Conservation (phyloP, 805 yeast species). For the Phaffomyces thermotolerans region DNA sequence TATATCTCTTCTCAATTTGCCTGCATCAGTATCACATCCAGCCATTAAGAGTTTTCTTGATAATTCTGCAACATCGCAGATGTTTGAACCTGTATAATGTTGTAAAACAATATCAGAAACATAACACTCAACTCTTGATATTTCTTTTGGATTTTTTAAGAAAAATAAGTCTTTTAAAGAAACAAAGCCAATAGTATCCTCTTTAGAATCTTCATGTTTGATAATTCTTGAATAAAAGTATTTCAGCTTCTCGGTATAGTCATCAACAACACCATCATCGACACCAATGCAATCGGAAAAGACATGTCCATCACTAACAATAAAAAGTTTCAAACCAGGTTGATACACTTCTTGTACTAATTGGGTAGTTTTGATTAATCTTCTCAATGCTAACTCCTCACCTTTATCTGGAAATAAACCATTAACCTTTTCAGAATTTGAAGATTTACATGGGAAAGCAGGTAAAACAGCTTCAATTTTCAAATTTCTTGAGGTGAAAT, state of each 20-base stretch:
- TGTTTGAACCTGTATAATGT: constrained; percentile 34
- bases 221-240: constrained; percentile 32
- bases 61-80: constrained; percentile 30
- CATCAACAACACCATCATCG: constrained; percentile 46
- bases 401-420: constrained; percentile 49
- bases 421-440: constrained; percentile 46
- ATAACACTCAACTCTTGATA: constrained; percentile 25
- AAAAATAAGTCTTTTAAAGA: constrained; percentile 36
- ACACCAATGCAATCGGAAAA: constrained; percentile 60
- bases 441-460: constrained; percentile 59
- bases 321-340: constrained; percentile 49
- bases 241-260: constrained; percentile 38
- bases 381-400: constrained; percentile 35
- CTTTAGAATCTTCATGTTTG: constrained; percentile 20
- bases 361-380: constrained; percentile 28
- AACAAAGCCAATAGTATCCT: constrained; percentile 31
- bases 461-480: constrained; percentile 52
- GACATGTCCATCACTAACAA: constrained; percentile 61
- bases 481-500: constrained; percentile 41
- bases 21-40: constrained; percentile 48
- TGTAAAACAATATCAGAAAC: constrained; percentile 24
- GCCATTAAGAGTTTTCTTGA: constrained; percentile 37
- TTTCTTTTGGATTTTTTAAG: constrained; percentile 17
- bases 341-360: constrained; percentile 35
- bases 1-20: constrained; percentile 57